These are phyloP conservation scores for Macaranga tanarius DNA, from an alignment of 441 rosid genomes.

Conservation along the genomic window DNA sequence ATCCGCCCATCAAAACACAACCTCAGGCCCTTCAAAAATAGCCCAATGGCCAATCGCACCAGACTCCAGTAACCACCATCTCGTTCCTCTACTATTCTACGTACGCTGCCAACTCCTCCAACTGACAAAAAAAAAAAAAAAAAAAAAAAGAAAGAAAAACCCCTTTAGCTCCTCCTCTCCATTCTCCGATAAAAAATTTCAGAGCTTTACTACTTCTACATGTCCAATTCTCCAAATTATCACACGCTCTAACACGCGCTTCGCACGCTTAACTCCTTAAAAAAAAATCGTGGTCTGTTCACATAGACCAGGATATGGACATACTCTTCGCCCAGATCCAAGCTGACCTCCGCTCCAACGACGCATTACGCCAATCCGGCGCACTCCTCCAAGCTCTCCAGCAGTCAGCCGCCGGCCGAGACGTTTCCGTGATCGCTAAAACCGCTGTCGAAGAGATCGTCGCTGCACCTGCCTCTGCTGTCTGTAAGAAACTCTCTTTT, in stretches of 20 bases:
- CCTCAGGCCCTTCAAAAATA: too few species aligned
- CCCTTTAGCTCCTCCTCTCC: not conserved
- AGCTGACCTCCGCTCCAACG: constrained; percentile 97
- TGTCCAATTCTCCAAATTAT: not conserved
- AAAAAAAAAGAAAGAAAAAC: too few species aligned
- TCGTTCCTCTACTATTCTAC: too few species aligned
- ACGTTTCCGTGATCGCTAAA: constrained; percentile 83
- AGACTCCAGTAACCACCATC: too few species aligned
- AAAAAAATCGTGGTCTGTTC: constrained; percentile 19
- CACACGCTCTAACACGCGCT: too few species aligned
- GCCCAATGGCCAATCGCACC: too few species aligned
- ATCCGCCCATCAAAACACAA: too few species aligned
- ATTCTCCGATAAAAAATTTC: not conserved
- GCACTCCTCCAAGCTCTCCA: constrained; percentile 95
- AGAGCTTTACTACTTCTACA: not conserved
- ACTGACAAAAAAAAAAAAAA: not conserved
- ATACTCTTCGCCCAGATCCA: constrained; percentile 97
- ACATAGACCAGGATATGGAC: constrained; percentile 52
- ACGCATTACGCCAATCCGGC: constrained; percentile 88
- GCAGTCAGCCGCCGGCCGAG: constrained; percentile 91
- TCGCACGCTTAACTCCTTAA: too few species aligned
- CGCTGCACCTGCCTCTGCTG: constrained; percentile 86
- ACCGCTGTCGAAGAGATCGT: constrained; percentile 96
- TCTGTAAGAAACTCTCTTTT: constrained; percentile 93
- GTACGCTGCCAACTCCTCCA: not conserved